phyloP scores from a whole-genome alignment of 2,329 filamentous ascomycete genomes.

The Fusarium decemcellulare region DNA sequence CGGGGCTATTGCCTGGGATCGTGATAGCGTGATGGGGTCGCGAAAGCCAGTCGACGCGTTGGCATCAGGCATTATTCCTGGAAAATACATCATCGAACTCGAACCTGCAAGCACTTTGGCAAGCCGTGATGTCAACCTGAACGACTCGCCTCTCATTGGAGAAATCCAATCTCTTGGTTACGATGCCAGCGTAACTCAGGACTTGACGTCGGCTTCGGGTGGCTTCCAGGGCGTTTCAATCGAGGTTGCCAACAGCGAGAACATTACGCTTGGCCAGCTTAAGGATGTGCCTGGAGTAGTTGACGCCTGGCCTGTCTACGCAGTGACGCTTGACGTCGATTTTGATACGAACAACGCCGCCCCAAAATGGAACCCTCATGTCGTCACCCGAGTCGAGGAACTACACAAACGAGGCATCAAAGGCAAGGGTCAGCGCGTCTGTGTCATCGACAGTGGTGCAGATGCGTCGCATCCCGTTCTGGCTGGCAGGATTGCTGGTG shows the following conservation, averaged over 20 bases:
- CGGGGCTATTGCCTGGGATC: conserved; percentile 1
- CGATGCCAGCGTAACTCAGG: not conserved
- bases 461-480: conserved; percentile 33
- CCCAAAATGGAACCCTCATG: conserved; percentile 36
- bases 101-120: not conserved
- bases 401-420: conserved; percentile 36
- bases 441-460: conserved; percentile 39
- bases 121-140: not conserved
- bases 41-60: not conserved
- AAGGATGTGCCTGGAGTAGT: conserved; percentile 17
- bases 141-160: not conserved
- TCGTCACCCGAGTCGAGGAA: conserved; percentile 29
- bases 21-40: conserved; percentile 1
- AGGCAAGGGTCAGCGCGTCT: conserved; percentile 37
- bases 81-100: conserved; percentile 10
- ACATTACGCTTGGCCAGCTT: conserved; percentile 6
- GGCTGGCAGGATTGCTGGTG: conserved; percentile 31
- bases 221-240: not conserved
- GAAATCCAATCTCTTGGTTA: not conserved
- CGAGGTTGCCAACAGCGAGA: not conserved
- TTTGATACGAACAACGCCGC: conserved; percentile 14
- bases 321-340: conserved; percentile 15
- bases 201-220: not conserved
- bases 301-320: conserved; percentile 21
- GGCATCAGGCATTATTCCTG: conserved; percentile 1